Conservation (phyloP, 116 monocot species). For the Phalaenopsis hybrid region DNA sequence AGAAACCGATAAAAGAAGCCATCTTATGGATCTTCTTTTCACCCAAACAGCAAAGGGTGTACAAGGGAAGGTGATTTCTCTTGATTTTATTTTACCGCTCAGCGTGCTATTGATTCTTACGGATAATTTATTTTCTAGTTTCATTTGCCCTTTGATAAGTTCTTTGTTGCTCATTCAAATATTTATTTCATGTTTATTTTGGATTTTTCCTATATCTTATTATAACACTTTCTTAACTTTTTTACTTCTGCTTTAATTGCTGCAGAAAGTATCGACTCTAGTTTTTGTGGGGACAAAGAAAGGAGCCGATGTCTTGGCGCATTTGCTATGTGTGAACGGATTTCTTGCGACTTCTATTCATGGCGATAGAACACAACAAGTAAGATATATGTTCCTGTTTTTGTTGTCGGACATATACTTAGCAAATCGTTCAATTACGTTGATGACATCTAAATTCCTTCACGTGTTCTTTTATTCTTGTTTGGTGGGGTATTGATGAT, state of each 20-base stretch:
- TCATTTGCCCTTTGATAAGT: neutral
- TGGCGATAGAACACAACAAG: conserved; percentile 63
- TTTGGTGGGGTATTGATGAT: no score
- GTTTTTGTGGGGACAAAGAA: conserved; percentile 64
- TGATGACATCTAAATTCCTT: no score
- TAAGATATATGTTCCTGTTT: conserved; percentile 4
- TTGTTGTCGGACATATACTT: no score
- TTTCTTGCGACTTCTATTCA: conserved; percentile 67
- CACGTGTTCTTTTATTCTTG: no score
- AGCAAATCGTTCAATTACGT: no score
- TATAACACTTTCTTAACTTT: neutral
- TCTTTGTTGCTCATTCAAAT: neutral
- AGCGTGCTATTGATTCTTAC: no score
- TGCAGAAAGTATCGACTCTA: conserved; percentile 43
- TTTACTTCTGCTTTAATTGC: neutral
- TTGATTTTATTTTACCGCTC: neutral
- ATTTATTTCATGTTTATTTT: neutral
- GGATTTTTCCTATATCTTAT: neutral
- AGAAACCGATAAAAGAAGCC: conserved; percentile 26
- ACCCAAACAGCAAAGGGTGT: conserved; percentile 27
- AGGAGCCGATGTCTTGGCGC: conserved; percentile 51
- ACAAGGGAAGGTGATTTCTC: conserved; percentile 22
- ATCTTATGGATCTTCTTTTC: conserved; percentile 34
- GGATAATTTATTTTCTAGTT: neutral
- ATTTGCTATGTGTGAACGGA: conserved; percentile 52